Percentiles rank a stretch among this genome's conserved stretches.
Conservation (phyloP, 2,329 filamentous ascomycete species). For the Colletotrichum endophyticum region DNA sequence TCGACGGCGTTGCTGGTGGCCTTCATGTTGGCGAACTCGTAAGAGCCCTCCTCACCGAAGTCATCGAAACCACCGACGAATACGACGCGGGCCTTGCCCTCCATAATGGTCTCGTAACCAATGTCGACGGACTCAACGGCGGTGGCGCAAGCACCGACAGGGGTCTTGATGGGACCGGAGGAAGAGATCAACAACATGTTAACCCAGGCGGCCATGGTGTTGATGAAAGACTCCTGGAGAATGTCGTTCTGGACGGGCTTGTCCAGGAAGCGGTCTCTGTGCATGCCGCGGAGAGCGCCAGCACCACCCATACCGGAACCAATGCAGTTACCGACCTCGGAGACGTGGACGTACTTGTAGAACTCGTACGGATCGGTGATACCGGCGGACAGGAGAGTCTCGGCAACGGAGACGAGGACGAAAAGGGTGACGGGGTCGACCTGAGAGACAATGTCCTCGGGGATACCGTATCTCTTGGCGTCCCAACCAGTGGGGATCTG, state of each 20-base stretch:
- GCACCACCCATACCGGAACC: conserved; percentile 98
- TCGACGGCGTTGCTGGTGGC: conserved; percentile 98
- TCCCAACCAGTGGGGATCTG: conserved; percentile 98
- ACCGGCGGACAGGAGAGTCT: conserved; percentile 88
- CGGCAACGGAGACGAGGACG: conserved; percentile 91
- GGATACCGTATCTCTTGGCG: conserved; percentile 93
- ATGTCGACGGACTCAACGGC: conserved; percentile 97
- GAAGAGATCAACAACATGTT: conserved; percentile 99
- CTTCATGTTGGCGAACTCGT: conserved; percentile 99
- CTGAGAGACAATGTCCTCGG: conserved; percentile 96
- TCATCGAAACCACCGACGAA: conserved; percentile 99
- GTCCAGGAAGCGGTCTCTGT: conserved; percentile 96
- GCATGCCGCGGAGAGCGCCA: conserved; percentile 92
- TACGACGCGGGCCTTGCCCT: conserved; percentile 97
- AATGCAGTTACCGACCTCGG: conserved; percentile 96
- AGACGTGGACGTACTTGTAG: conserved; percentile 99
- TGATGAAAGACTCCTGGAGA: conserved; percentile 99
- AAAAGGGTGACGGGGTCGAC: conserved; percentile 97
- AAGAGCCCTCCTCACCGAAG: conserved; percentile 98
- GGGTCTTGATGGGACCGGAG: conserved; percentile 97
- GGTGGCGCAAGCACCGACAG: conserved; percentile 95
- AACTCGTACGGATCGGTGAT: conserved; percentile 99
- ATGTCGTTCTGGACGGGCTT: conserved; percentile 99
- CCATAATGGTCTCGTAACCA: conserved; percentile 97
- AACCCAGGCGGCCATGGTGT: conserved; percentile 99